Conservation (phyloP, 2,329 filamentous ascomycete genomes). For the Xylariaceae sp. region DNA sequence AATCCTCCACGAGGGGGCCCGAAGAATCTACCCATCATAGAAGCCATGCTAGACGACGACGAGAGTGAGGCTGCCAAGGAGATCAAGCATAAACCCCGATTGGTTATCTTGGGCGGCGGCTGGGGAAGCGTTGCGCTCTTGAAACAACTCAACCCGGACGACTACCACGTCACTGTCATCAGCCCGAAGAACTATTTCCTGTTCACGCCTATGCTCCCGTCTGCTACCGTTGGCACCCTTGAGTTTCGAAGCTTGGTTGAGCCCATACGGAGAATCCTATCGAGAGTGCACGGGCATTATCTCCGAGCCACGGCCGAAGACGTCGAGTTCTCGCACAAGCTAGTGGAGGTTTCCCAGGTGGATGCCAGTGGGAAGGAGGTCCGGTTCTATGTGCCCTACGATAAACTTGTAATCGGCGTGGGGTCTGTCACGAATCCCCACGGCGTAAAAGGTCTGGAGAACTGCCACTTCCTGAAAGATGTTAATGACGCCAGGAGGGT, state of each 20-base stretch:
- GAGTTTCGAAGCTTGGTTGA: conserved; percentile 89
- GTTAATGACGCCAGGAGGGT: conserved; percentile 89
- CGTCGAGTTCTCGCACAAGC: conserved; percentile 84
- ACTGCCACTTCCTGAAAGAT: conserved; percentile 93
- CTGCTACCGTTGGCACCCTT: conserved; percentile 90
- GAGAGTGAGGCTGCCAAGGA: conserved; percentile 64
- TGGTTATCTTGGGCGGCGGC: conserved; percentile 89
- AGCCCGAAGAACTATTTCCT: conserved; percentile 95
- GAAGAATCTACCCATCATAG: conserved; percentile 90
- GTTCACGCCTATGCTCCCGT: conserved; percentile 96
- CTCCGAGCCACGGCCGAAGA: conserved; percentile 81
- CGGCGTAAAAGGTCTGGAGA: conserved; percentile 87
- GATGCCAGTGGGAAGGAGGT: conserved; percentile 67
- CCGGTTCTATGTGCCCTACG: conserved; percentile 91
- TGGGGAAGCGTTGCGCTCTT: conserved; percentile 92
- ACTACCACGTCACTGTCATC: conserved; percentile 94
- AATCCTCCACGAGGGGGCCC: conserved; percentile 78
- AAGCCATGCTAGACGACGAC: conserved; percentile 83
- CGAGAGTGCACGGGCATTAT: conserved; percentile 78
- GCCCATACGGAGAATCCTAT: conserved; percentile 80
- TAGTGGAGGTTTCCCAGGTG: conserved; percentile 77
- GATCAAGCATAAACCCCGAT: conserved; percentile 80
- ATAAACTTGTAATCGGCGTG: conserved; percentile 90
- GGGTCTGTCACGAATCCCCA: conserved; percentile 92
- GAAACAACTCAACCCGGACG: conserved; percentile 82